phyloP scores from a whole-genome alignment of 371 early-diverging fungal genomes.

The Parasitella parasitica region DNA sequence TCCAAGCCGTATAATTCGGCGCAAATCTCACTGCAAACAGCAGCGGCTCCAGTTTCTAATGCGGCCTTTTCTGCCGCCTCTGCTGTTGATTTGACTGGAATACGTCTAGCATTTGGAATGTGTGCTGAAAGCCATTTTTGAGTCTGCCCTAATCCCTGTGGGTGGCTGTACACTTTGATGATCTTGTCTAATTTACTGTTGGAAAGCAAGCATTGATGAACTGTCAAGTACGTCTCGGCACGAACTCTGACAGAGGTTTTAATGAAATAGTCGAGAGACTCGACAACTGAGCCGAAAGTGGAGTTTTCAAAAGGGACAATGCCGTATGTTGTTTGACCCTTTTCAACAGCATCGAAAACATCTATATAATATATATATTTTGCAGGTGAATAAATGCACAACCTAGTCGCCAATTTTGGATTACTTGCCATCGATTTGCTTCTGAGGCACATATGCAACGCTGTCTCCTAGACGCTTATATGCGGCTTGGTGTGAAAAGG shows the following conservation, averaged over 20 bases:
- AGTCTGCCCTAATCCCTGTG: slow-evolving; percentile 91
- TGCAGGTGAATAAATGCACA: too few species aligned
- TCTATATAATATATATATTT: slow-evolving; percentile 37
- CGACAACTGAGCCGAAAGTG: slow-evolving; percentile 81
- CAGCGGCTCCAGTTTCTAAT: slow-evolving; percentile 77
- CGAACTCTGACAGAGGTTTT: slow-evolving; percentile 56
- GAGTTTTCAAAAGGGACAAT: slow-evolving; percentile 96
- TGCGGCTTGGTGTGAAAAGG: slow-evolving; percentile 95
- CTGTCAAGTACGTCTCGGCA: slow-evolving; percentile 67
- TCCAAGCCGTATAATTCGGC: slow-evolving; percentile 82
- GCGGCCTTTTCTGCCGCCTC: slow-evolving; percentile 89
- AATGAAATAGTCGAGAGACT: slow-evolving; percentile 80
- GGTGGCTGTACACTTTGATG: slow-evolving; percentile 86
- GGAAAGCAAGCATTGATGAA: slow-evolving; percentile 82
- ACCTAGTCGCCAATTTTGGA: background rate
- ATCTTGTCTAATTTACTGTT: slow-evolving; percentile 62
- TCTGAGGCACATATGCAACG: slow-evolving; percentile 70
- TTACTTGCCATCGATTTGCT: slow-evolving; percentile 53
- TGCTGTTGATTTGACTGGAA: slow-evolving; percentile 83
- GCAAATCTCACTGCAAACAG: slow-evolving; percentile 81
- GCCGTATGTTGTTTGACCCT: slow-evolving; percentile 81
- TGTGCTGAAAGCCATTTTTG: slow-evolving; percentile 70
- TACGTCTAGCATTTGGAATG: slow-evolving; percentile 70
- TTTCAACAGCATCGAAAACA: slow-evolving; percentile 82
- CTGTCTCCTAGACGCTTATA: slow-evolving; percentile 78